Percentiles rank a stretch among this genome's conserved stretches.
Evolutionary conservation across 495 filamentous ascomycete genomes (phyloP).

Genomic region (Geoglossum glabrum): DNA sequence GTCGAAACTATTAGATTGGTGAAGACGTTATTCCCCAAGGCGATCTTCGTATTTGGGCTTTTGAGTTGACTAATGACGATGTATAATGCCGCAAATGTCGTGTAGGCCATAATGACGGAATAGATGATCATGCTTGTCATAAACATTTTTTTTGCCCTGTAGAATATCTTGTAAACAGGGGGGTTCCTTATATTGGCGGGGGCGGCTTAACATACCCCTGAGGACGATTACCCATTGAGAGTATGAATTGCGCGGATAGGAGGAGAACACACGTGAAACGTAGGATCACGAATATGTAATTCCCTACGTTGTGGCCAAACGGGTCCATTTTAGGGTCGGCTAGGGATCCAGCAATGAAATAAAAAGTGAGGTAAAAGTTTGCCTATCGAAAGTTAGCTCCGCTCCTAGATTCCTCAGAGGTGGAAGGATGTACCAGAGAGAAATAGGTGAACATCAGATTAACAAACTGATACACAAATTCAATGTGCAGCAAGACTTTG

Average conservation of each 20-base stretch:
- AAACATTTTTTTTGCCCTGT: constrained; percentile 71
- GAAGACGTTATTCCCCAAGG: constrained; percentile 67
- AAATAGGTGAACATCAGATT: constrained; percentile 91
- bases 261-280: constrained; percentile 69
- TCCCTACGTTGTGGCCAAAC: constrained; percentile 67
- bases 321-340: constrained; percentile 65
- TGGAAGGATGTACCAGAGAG: constrained; percentile 38
- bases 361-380: constrained; percentile 98
- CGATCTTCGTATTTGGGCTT: constrained; percentile 26
- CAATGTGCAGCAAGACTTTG: constrained; percentile 83
- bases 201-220: constrained; percentile 41
- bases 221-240: constrained; percentile 94
- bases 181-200: constrained; percentile 2
- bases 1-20: constrained; percentile 88
- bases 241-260: constrained; percentile 88
- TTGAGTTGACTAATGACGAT: constrained; percentile 66
- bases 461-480: constrained; percentile 89
- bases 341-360: constrained; percentile 93
- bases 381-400: constrained; percentile 28
- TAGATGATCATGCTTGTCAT: constrained; percentile 71
- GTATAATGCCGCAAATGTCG: constrained; percentile 67
- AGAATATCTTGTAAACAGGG: neutral
- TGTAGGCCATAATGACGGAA: constrained; percentile 89
- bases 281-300: constrained; percentile 69
- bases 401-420: neutral